Percentiles rank a stretch among this genome's conserved stretches.
Conservation (phyloP, 306 rosid species). For the Datisca glomerata region DNA sequence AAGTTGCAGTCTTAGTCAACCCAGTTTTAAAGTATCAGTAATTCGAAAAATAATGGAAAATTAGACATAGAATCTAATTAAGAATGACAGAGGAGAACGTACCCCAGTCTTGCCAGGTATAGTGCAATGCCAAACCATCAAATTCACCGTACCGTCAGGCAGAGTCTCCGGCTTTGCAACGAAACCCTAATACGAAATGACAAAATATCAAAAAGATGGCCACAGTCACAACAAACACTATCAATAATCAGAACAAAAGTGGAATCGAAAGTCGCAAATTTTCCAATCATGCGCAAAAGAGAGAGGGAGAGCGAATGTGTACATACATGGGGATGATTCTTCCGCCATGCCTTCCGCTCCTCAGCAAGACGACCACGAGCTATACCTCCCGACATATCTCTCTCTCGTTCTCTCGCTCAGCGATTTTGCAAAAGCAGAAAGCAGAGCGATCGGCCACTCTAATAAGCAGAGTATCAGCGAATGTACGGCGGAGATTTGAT, state of each 20-base stretch:
- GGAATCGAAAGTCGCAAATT: too few species aligned
- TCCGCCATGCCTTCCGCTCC: conserved; percentile 89
- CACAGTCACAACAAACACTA: not conserved
- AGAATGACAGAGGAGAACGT: conserved; percentile 6
- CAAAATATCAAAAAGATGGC: not conserved
- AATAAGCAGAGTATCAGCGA: too few species aligned
- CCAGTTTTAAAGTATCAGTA: too few species aligned
- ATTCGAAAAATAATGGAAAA: not conserved
- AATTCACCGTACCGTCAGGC: conserved; percentile 68
- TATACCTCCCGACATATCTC: conserved; percentile 37
- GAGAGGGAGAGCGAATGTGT: not conserved
- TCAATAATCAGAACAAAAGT: not conserved
- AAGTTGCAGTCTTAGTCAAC: too few species aligned
- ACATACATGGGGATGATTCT: conserved; percentile 93
- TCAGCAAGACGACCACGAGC: conserved; percentile 92
- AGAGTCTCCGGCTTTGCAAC: conserved; percentile 87
- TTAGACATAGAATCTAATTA: not conserved
- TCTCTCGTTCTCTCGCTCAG: conserved; percentile 2
- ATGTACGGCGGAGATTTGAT: not conserved
- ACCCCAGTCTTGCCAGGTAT: conserved; percentile 88
- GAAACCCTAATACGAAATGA: conserved; percentile 51
- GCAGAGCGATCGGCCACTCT: too few species aligned
- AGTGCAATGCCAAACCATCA: conserved; percentile 98
- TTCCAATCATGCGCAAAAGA: not conserved
- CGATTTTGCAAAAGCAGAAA: too few species aligned